phyloP scores from a whole-genome alignment of 495 filamentous ascomycete species.

The Terfezia claveryi region DNA sequence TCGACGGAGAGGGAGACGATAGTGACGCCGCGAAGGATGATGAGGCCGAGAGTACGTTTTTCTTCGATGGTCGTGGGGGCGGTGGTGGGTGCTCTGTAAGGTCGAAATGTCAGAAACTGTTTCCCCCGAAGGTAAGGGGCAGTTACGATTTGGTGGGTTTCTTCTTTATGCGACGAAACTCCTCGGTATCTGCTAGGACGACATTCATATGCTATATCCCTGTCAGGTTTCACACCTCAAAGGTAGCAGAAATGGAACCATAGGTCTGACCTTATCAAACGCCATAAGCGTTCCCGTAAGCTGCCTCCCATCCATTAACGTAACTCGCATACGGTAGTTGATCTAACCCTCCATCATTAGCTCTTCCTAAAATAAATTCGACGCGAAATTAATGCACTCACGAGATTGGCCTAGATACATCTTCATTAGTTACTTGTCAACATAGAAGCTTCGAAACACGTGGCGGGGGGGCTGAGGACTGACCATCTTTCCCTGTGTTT shows the following conservation, averaged over 20 bases:
- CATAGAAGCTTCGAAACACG: conserved; percentile 9
- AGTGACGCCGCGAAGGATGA: conserved; percentile 80
- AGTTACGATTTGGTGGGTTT: conserved; percentile 47
- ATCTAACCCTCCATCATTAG: conserved; percentile 38
- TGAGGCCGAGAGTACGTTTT: conserved; percentile 85
- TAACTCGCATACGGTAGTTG: conserved; percentile 97
- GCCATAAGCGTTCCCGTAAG: conserved; percentile 95
- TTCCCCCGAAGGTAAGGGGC: conserved; percentile 13
- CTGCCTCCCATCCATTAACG: conserved; percentile 83
- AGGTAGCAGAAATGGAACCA: neutral
- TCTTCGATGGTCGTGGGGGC: conserved; percentile 55
- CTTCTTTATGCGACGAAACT: conserved; percentile 86
- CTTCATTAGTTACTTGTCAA: conserved; percentile 36
- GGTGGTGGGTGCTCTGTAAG: conserved; percentile 31
- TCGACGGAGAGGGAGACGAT: conserved; percentile 90
- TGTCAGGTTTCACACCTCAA: neutral
- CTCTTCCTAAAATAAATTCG: conserved; percentile 4
- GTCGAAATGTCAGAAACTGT: neutral
- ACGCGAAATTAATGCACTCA: conserved; percentile 32
- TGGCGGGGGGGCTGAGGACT: conserved; percentile 23
- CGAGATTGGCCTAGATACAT: conserved; percentile 67
- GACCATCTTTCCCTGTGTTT: conserved; percentile 99
- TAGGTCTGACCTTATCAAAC: conserved; percentile 63
- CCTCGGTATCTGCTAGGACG: conserved; percentile 94
- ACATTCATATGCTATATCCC: conserved; percentile 81